Conservation (phyloP, 1,284 basidiomycete genomes). For the Ganoderma meredithae region DNA sequence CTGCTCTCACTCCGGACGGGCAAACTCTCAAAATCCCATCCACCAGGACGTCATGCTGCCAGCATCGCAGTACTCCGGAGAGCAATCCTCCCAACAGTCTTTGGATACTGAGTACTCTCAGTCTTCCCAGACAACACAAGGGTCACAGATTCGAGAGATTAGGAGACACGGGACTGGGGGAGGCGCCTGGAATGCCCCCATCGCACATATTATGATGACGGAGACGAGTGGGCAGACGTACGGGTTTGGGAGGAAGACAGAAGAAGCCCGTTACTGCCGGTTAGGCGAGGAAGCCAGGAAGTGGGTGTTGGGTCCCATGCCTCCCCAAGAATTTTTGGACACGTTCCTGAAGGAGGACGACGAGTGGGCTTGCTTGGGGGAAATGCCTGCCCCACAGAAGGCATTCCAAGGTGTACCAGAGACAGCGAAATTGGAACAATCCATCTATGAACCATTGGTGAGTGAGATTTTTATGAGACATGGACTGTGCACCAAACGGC, state of each 20-base stretch:
- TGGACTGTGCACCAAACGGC: not conserved
- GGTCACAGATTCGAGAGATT: not conserved
- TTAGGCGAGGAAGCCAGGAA: not conserved
- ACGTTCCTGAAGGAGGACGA: not conserved
- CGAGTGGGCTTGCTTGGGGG: not conserved
- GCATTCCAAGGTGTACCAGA: not conserved
- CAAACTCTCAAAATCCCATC: no score
- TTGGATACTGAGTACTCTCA: not conserved
- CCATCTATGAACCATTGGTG: constrained; percentile 8
- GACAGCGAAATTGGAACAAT: not conserved
- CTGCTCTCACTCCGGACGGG: no score
- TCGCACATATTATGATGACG: constrained; percentile 1
- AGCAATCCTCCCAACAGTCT: not conserved
- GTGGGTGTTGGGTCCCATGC: not conserved
- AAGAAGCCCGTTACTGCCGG: not conserved
- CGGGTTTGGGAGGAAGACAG: constrained; percentile 6
- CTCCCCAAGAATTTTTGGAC: not conserved
- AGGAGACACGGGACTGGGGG: not conserved
- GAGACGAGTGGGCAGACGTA: constrained; percentile 18
- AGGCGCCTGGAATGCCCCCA: constrained; percentile 8
- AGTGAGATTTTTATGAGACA: not conserved
- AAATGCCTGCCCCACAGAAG: not conserved
- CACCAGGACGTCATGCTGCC: no score
- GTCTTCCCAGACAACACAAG: not conserved
- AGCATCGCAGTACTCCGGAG: no score